Base-by-base conservation (phyloP, 495 filamentous ascomycete species). In the Achaetomiella virescens region DNA sequence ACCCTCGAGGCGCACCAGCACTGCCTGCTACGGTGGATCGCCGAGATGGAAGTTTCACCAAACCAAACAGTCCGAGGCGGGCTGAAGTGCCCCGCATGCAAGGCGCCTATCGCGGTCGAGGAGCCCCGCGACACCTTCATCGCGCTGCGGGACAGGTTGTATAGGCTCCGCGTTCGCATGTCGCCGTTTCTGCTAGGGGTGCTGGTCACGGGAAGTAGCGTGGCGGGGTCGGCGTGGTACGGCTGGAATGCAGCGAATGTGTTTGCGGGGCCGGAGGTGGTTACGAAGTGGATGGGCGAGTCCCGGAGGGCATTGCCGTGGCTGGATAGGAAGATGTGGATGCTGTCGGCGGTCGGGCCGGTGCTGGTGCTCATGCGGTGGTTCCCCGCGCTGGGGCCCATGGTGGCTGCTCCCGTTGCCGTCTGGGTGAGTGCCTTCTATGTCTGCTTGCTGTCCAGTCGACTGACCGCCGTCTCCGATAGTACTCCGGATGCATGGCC, bases 21-120 rank as follows among this genome's bases (percentile, higher is more conserved):
- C 22, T 98, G 93, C 67, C 77, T 98, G 38, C 78, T 97, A 25
- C 84, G 88, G 66, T 98, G 90, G 90, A 82, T 97, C 8, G 86
- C 88, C 18, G 89, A 95, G 59, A 75, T 88, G 41, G 90, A 98
- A 68, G 45, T 58, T 2, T 35, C 53, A 1, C 6, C 77, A 75
- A 31, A 78, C 79, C 4, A 31, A 4, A 31, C 24, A 71, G 77
- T 56, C 79, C 73, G 67, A 79, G 18, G 75, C 53, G 85, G 82
- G 53, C 81, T 96, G 61, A 68, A 78, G 48, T 98, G 93, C 66
- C 90, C 91, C 7, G 86, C 91, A 59, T 98, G 93, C 79, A 91
- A 93, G 65, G 78, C 82, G 1, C 81, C 85, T 55, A 93, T 97
- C 57, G 69, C 77, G 11, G 72, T 97, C 45, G 80, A 82, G 15